A percentile compares a stretch with the other conserved stretches of the same genome.
These are phyloP conservation scores for Heteromeles arbutifolia DNA, from an alignment of 306 rosid genomes.

Conservation along the genomic window DNA sequence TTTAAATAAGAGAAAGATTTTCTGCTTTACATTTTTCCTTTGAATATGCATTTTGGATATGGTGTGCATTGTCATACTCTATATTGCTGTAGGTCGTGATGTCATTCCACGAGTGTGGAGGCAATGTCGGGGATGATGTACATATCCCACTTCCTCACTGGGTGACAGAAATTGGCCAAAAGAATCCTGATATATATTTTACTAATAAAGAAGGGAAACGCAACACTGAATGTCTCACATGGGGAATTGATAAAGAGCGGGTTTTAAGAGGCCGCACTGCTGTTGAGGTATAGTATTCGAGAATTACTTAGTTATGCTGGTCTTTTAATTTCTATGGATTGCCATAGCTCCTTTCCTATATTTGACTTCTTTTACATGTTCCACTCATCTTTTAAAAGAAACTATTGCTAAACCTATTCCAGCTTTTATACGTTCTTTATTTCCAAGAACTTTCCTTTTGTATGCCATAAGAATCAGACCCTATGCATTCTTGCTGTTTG, in stretches of 20 bases:
- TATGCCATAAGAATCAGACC: no score
- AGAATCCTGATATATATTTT: constrained; percentile 72
- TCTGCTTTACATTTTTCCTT: background rate
- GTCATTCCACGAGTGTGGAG: constrained; percentile 88
- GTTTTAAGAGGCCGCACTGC: constrained; percentile 76
- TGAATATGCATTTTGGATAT: background rate
- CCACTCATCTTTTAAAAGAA: no score
- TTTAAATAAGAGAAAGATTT: background rate
- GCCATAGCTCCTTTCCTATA: no score
- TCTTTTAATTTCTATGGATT: no score
- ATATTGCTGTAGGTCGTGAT: constrained; percentile 43
- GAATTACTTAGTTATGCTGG: no score
- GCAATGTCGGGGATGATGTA: constrained; percentile 84
- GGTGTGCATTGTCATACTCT: background rate
- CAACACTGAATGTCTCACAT: constrained; percentile 69
- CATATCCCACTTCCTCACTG: constrained; percentile 73
- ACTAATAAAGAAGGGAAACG: constrained; percentile 68
- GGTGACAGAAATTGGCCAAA: constrained; percentile 79
- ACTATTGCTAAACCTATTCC: no score
- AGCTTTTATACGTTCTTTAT: no score
- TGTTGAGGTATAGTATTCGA: constrained; percentile 22
- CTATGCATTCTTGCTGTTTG: no score
- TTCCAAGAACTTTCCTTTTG: no score
- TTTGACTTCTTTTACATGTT: no score
- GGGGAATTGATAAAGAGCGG: constrained; percentile 81